Evolutionary conservation across 331 rosid genomes (phyloP), one percentile per base, ranked within the genome.

Genomic region (Spiraea crenata): DNA sequence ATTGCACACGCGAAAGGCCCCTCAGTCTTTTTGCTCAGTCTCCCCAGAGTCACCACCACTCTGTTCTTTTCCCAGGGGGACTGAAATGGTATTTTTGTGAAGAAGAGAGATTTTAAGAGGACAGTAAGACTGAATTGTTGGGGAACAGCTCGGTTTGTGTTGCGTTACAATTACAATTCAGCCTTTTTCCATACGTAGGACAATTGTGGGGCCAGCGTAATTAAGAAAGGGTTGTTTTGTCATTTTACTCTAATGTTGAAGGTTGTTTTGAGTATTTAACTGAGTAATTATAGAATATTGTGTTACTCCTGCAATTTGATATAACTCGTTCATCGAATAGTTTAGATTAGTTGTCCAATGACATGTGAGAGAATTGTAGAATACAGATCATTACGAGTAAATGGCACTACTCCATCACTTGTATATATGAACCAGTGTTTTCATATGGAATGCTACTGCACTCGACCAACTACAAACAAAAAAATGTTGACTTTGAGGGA

Each of bases 161-260:
- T 39, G 66, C 40, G 77, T 74, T 17, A 52, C 71, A 9, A 61
- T 61, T 42, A 62, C 41, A 7, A 11, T 62, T 16, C 50, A n/a
- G 15, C 56, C 62, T 47, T 64, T 57, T 73, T 52, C 0, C 31
- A 19, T 7, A 1, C 34, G 4, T 1, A 17, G 11, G 45, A 31
- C 48, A 31, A 16, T 13, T 6, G 60, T 48, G 61, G 60, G 69
- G 3, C 58, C 61, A n/a, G 40, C 60, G 4, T 17, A 9, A 38
- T 3, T 66, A 15, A 31, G 2, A 1, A 46, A 37, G 35, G 58
- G 25, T 35, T 17, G 2, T 48, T 58, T 71, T 49, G 37, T 39
- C 20, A 49, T 72, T 71, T 47, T 38, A 10, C 57, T 1, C 1
- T 34, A 34, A 1, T 16, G 9, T 11, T 9, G 63, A 1, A 2